A percentile compares a stretch with the other conserved stretches of the same genome.
Conservation (phyloP, 495 filamentous ascomycete genomes). For the Coniosporium apollinis region DNA sequence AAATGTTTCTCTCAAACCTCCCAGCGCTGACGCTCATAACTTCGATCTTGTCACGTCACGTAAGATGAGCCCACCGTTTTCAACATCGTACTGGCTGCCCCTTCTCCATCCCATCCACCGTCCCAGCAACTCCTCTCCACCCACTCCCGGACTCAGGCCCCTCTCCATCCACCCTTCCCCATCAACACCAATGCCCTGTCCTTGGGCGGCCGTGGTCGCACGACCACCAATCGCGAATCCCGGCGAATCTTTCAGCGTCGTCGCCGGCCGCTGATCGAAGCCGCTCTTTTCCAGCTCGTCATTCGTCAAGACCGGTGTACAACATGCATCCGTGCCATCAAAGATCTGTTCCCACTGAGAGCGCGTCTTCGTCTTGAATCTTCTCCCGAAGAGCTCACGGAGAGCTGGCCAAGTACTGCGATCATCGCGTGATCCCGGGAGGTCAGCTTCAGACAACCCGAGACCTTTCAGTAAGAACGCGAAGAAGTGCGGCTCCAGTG, state of each 20-base stretch:
- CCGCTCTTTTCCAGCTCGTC: slow-evolving; percentile 47
- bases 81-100: slow-evolving; percentile 50
- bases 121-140: slow-evolving; percentile 50
- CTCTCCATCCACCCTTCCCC: slow-evolving; percentile 38
- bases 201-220: slow-evolving; percentile 30
- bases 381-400: slow-evolving; percentile 37
- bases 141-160: slow-evolving; percentile 45
- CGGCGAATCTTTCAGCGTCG: slow-evolving; percentile 51
- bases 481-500: slow-evolving; percentile 79
- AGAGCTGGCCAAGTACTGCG: slow-evolving; percentile 47
- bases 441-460: slow-evolving; percentile 31
- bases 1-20: too few relatives aligned
- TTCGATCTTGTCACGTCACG: too few relatives aligned
- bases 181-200: slow-evolving; percentile 25
- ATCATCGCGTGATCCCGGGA: slow-evolving; percentile 40
- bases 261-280: slow-evolving; percentile 60
- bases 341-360: slow-evolving; percentile 73
- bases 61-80: slow-evolving; percentile 44
- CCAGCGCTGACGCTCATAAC: too few relatives aligned
- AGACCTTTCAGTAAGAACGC: slow-evolving; percentile 46
- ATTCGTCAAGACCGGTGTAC: slow-evolving; percentile 67
- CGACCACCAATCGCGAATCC: slow-evolving; percentile 32
- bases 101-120: slow-evolving; percentile 66
- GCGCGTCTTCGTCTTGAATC: slow-evolving; percentile 59
- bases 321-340: slow-evolving; percentile 81